A percentile compares a stretch with the other conserved stretches of the same genome.
These are phyloP conservation scores for Globisporangium perplexum DNA, from an alignment of 352 stramenopile genomes.

Conservation along the genomic window DNA sequence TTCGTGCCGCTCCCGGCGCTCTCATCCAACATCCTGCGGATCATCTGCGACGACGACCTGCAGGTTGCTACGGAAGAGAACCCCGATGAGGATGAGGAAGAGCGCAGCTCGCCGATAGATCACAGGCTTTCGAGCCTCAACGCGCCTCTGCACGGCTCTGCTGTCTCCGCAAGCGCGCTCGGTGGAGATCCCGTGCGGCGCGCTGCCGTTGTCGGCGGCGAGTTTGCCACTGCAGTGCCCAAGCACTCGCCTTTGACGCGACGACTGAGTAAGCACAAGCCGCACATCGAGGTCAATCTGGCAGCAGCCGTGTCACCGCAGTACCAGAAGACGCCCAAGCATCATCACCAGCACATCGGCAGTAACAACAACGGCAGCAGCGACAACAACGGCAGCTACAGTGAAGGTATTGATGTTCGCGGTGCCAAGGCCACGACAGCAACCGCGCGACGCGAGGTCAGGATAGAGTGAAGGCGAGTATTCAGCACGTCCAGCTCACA, in stretches of 20 bases:
- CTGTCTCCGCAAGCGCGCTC: neutral
- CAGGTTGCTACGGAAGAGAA: conserved; percentile 27
- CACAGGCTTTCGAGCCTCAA: neutral
- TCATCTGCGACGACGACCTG: conserved; percentile 50
- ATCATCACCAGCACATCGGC: neutral
- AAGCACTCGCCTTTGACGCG: conserved; percentile 23
- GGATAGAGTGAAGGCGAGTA: neutral
- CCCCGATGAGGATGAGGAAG: neutral
- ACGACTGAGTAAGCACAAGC: conserved; percentile 36
- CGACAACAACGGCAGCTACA: neutral
- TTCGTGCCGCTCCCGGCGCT: conserved; percentile 49
- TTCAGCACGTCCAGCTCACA: no score
- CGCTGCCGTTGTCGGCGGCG: neutral
- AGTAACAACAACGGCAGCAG: conserved; percentile 1
- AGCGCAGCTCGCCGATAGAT: neutral
- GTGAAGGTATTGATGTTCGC: neutral
- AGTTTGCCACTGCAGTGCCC: neutral
- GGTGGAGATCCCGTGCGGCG: neutral
- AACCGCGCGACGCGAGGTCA: neutral
- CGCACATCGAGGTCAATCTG: conserved; percentile 40
- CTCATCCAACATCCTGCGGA: conserved; percentile 39
- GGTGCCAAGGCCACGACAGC: neutral
- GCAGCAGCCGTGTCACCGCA: conserved; percentile 17
- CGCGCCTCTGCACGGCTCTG: neutral
- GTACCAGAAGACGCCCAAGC: conserved; percentile 8